Evolutionary conservation across 805 yeast genomes (phyloP).

Genomic region (Starmerella geochares): DNA sequence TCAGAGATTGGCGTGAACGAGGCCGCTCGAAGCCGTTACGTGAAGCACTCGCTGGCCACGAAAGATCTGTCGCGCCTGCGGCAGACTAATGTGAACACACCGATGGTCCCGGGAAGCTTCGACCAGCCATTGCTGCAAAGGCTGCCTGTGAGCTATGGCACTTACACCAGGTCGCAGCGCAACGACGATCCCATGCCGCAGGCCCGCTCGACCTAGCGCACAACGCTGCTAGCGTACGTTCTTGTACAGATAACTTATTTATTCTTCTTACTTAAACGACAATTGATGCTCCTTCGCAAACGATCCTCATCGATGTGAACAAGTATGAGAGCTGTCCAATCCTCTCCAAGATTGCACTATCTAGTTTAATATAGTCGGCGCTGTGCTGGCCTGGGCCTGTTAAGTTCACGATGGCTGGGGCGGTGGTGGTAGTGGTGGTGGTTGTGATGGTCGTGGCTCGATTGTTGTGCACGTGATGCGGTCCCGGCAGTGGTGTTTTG

Average conservation of each 20-base stretch:
- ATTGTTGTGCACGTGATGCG: background rate
- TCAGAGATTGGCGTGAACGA: conserved; percentile 32
- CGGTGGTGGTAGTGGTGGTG: no score
- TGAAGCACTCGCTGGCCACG: background rate
- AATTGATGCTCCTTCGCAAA: no score
- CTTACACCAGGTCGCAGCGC: conserved; percentile 8
- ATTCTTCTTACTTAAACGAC: background rate
- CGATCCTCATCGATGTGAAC: no score
- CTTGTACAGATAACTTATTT: background rate
- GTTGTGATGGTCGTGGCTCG: no score
- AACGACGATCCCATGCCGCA: background rate
- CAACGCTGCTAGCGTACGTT: no score
- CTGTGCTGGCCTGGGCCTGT: no score
- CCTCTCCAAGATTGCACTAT: no score
- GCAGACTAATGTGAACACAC: conserved; percentile 21
- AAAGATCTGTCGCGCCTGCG: conserved; percentile 13
- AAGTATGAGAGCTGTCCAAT: no score
- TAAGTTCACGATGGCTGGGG: no score
- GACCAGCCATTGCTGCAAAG: conserved; percentile 25
- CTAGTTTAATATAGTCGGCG: no score
- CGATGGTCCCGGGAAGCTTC: conserved; percentile 23
- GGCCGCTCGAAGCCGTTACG: conserved; percentile 5
- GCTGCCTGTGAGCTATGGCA: conserved; percentile 22
- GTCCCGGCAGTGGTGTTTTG: background rate
- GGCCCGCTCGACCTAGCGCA: background rate